Evolutionary conservation across 208 protist genomes (phyloP).

Genomic region (Crithidia fasciculata): DNA sequence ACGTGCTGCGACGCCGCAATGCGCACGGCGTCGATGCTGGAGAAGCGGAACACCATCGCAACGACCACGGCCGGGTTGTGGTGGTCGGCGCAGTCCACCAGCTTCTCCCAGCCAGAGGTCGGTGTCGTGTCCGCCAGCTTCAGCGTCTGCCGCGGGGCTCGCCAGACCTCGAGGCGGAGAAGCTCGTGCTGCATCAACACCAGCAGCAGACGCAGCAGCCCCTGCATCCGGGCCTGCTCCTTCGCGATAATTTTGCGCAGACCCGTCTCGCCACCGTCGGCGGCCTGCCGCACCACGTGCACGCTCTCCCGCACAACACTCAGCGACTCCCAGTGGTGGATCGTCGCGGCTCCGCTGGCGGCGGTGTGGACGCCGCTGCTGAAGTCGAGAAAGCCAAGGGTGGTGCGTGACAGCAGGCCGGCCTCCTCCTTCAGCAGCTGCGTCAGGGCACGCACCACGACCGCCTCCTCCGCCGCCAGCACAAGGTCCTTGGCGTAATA

Average conservation of each 20-base stretch:
- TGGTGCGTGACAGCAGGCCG: constrained; percentile 30
- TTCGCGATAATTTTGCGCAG: constrained; percentile 38
- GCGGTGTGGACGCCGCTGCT: constrained; percentile 25
- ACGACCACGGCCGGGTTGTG: constrained; percentile 74
- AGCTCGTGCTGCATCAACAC: constrained; percentile 77
- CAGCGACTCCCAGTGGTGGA: constrained; percentile 30
- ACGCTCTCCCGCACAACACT: constrained; percentile 36
- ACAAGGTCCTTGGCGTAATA: constrained; percentile 69
- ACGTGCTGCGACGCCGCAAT: constrained; percentile 41
- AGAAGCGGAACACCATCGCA: constrained; percentile 70
- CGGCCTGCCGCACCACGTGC: constrained; percentile 21
- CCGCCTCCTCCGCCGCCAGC: constrained; percentile 52
- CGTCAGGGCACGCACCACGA: constrained; percentile 59
- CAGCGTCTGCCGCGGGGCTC: constrained; percentile 56
- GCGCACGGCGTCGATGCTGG: constrained; percentile 49
- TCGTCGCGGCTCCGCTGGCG: background rate
- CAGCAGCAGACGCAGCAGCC: constrained; percentile 59
- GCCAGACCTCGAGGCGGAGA: constrained; percentile 76
- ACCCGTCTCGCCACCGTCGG: constrained; percentile 22
- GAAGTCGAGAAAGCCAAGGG: constrained; percentile 75
- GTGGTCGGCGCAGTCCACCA: constrained; percentile 53
- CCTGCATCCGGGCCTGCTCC: constrained; percentile 51
- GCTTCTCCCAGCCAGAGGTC: constrained; percentile 35
- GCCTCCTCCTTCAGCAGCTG: constrained; percentile 58
- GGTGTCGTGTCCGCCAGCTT: constrained; percentile 37